These are phyloP conservation scores for Aspergillus olivimuriae DNA, from an alignment of 495 filamentous ascomycete species.

Conservation along the genomic window DNA sequence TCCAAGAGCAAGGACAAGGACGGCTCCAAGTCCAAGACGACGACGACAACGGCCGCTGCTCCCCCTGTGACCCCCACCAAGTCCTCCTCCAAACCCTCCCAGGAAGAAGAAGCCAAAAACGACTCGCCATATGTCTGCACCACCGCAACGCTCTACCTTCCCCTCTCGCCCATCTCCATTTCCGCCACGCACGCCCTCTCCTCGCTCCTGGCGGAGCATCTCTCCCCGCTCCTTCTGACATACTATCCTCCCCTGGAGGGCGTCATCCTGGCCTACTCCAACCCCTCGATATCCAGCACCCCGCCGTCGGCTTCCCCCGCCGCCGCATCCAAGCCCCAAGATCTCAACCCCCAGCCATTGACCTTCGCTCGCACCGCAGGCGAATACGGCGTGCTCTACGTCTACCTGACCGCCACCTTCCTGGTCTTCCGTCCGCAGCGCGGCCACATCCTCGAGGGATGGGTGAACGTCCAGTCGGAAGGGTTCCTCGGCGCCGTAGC, in stretches of 20 bases:
- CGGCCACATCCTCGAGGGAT: slow-evolving; percentile 55
- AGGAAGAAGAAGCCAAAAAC: slow-evolving; percentile 9
- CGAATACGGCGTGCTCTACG: slow-evolving; percentile 61
- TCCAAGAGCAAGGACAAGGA: slow-evolving; percentile 21
- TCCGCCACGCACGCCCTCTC: slow-evolving; percentile 56
- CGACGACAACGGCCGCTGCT: too few species aligned
- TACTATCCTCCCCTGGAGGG: slow-evolving; percentile 69
- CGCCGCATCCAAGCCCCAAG: slow-evolving; percentile 21
- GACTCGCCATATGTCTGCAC: slow-evolving; percentile 55
- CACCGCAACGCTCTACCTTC: slow-evolving; percentile 62
- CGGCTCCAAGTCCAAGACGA: slow-evolving; percentile 10
- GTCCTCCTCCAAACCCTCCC: slow-evolving; percentile 4
- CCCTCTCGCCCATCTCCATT: slow-evolving; percentile 62
- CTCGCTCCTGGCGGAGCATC: slow-evolving; percentile 64
- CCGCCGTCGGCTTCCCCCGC: slow-evolving; percentile 17
- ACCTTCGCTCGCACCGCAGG: slow-evolving; percentile 51
- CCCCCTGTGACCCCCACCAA: slow-evolving; percentile 8
- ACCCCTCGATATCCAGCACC: slow-evolving; percentile 44
- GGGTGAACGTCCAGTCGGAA: slow-evolving; percentile 66
- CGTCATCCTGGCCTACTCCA: slow-evolving; percentile 63
- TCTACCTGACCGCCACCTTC: slow-evolving; percentile 71
- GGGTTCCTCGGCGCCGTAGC: slow-evolving; percentile 64
- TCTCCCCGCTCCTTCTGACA: slow-evolving; percentile 67
- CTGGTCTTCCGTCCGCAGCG: slow-evolving; percentile 59
- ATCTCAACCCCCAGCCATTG: slow-evolving; percentile 32